Conservation (phyloP, 2,329 filamentous ascomycete species). For the Aspergillus neotritici region DNA sequence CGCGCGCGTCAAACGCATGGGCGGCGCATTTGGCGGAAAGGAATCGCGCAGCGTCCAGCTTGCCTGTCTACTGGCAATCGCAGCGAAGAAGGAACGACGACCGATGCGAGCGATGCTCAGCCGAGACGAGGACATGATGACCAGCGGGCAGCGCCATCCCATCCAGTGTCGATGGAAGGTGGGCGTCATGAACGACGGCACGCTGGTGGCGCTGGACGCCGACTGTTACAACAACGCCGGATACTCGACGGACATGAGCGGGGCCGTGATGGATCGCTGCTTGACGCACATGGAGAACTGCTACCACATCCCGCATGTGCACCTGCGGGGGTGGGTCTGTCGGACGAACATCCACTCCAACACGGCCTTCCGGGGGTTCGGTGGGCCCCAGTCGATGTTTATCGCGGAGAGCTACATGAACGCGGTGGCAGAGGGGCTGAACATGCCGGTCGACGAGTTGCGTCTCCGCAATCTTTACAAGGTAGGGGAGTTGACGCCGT, state of each 20-base stretch:
- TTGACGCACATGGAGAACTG: slow-evolving; percentile 21
- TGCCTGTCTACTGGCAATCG: slow-evolving; percentile 67
- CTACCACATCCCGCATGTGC: slow-evolving; percentile 19
- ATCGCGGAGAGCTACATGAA: slow-evolving; percentile 19
- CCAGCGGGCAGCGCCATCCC: slow-evolving; percentile 76
- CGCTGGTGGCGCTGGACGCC: slow-evolving; percentile 8
- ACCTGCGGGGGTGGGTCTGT: slow-evolving; percentile 19
- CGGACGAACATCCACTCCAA: slow-evolving; percentile 22
- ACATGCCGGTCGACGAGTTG: slow-evolving; percentile 16
- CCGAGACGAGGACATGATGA: slow-evolving; percentile 80
- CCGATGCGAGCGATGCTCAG: slow-evolving; percentile 84
- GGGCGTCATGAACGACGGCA: slow-evolving; percentile 14
- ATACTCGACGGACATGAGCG: slow-evolving; percentile 17
- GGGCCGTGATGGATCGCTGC: slow-evolving; percentile 21
- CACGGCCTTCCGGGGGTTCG: slow-evolving; percentile 22
- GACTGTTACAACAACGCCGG: slow-evolving; percentile 21
- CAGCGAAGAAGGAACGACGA: slow-evolving; percentile 69
- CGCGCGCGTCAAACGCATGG: slow-evolving; percentile 73
- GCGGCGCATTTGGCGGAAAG: slow-evolving; percentile 83
- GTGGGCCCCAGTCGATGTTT: slow-evolving; percentile 22
- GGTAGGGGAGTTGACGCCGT: slow-evolving; percentile 17
- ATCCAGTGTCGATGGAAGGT: slow-evolving; percentile 69
- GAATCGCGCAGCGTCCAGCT: slow-evolving; percentile 74
- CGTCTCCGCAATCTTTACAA: slow-evolving; percentile 17
- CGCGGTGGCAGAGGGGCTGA: slow-evolving; percentile 16